Conservation (phyloP, 805 yeast genomes). For the Candida silvatica region DNA sequence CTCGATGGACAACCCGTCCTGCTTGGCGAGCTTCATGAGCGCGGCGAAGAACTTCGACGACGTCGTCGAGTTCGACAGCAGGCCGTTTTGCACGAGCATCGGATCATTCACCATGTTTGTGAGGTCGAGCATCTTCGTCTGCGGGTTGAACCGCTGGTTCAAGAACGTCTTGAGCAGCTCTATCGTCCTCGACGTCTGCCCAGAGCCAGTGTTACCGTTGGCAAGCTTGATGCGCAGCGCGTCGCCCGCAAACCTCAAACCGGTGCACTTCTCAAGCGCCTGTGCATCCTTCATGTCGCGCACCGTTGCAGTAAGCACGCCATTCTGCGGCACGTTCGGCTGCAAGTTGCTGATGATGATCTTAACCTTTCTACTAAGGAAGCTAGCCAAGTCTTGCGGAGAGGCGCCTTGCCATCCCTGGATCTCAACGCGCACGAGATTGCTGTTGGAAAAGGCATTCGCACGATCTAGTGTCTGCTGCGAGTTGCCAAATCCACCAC, state of each 20-base stretch:
- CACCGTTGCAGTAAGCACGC: slow-evolving; percentile 51
- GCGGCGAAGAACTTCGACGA: slow-evolving; percentile 85
- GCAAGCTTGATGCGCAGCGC: slow-evolving; percentile 43
- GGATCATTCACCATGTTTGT: slow-evolving; percentile 57
- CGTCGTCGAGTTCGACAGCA: slow-evolving; percentile 35
- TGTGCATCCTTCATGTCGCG: slow-evolving; percentile 46
- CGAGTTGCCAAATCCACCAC: slow-evolving; percentile 9
- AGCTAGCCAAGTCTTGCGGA: slow-evolving; percentile 56
- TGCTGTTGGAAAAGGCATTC: slow-evolving; percentile 17
- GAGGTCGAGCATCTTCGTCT: slow-evolving; percentile 59
- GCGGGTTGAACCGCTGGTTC: slow-evolving; percentile 57
- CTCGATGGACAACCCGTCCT: slow-evolving; percentile 43
- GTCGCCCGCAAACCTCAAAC: slow-evolving; percentile 77
- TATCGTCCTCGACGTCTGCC: slow-evolving; percentile 36
- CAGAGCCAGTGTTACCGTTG: slow-evolving; percentile 4
- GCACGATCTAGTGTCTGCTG: slow-evolving; percentile 13
- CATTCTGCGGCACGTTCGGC: slow-evolving; percentile 38
- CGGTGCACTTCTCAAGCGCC: slow-evolving; percentile 51
- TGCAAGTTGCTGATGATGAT: slow-evolving; percentile 38
- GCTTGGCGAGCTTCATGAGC: slow-evolving; percentile 68
- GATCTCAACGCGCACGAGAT: slow-evolving; percentile 46
- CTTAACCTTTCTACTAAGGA: slow-evolving; percentile 59
- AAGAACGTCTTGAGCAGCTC: slow-evolving; percentile 56
- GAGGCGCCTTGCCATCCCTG: slow-evolving; percentile 80
- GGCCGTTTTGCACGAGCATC: slow-evolving; percentile 47